These are phyloP conservation scores for Exsudoporus floridanus DNA, from an alignment of 1,284 basidiomycete genomes.

Conservation along the genomic window DNA sequence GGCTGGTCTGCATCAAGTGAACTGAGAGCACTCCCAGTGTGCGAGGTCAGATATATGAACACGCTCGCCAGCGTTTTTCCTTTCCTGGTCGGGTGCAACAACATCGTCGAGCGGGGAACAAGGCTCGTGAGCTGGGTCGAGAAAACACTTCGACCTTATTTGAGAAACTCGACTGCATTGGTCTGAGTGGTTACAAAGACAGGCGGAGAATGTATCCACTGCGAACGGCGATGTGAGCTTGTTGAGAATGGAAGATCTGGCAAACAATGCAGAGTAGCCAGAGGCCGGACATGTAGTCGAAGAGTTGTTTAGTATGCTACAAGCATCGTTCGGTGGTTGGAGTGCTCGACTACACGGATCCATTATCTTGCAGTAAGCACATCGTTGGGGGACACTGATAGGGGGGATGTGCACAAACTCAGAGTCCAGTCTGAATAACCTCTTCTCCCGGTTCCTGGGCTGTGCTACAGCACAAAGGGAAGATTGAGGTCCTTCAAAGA, in stretches of 20 bases:
- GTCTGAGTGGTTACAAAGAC: neutral
- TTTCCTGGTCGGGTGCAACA: neutral
- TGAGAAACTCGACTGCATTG: neutral
- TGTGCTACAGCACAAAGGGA: no score
- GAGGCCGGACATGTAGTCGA: neutral
- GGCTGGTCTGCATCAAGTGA: neutral
- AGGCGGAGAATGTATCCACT: neutral
- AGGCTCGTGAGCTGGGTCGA: neutral
- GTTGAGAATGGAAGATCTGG: neutral
- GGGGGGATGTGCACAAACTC: neutral
- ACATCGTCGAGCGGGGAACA: neutral
- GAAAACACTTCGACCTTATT: neutral
- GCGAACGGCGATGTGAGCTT: neutral
- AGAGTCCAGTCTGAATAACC: neutral
- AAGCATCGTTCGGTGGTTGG: neutral
- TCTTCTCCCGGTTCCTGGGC: neutral
- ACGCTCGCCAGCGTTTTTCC: neutral
- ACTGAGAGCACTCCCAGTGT: neutral
- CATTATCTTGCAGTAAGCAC: neutral
- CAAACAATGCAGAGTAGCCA: neutral
- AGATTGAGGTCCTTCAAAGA: no score
- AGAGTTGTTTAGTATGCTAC: neutral
- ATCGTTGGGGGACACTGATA: neutral
- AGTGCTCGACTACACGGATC: neutral
- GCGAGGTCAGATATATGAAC: neutral